phyloP scores from a whole-genome alignment of 805 yeast species.

The Clavispora vitiphila region DNA sequence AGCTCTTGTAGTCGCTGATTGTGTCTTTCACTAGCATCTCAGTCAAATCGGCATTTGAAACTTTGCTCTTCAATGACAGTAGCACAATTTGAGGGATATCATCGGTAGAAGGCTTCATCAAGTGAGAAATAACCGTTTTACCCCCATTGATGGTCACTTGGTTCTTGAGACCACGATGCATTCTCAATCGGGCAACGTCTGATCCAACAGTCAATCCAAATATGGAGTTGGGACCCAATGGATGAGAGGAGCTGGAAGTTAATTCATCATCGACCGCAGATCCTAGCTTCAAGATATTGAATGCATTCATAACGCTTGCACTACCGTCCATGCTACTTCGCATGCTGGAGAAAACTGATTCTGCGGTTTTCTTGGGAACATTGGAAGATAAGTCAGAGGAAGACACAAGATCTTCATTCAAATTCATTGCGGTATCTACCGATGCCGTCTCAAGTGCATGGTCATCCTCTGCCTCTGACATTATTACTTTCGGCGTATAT shows the following conservation, averaged over 20 bases:
- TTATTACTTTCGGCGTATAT: background rate
- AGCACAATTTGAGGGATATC: constrained; percentile 84
- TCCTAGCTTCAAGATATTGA: constrained; percentile 13
- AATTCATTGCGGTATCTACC: constrained; percentile 12
- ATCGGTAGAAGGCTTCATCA: constrained; percentile 64
- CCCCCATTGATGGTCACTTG: constrained; percentile 40
- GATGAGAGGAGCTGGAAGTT: constrained; percentile 33
- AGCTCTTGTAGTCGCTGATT: constrained; percentile 26
- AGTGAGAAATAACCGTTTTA: constrained; percentile 36
- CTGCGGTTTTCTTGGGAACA: constrained; percentile 9
- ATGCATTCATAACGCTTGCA: constrained; percentile 9
- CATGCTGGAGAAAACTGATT: constrained; percentile 13
- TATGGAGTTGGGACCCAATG: constrained; percentile 71
- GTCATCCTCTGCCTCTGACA: background rate
- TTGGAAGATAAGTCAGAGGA: constrained; percentile 11
- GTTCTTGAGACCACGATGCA: constrained; percentile 26
- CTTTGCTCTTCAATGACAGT: constrained; percentile 23
- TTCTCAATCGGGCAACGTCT: constrained; percentile 39
- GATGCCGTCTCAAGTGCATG: constrained; percentile 3
- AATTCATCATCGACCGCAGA: constrained; percentile 14
- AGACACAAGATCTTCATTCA: constrained; percentile 14
- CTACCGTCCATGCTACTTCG: constrained; percentile 13
- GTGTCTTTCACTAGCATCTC: constrained; percentile 15
- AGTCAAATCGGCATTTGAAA: constrained; percentile 18
- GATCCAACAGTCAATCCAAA: constrained; percentile 67